A percentile compares a stretch with the other conserved stretches of the same genome.
These are phyloP conservation scores for Thozetella sp. DNA, from an alignment of 495 filamentous ascomycete genomes.

Conservation along the genomic window DNA sequence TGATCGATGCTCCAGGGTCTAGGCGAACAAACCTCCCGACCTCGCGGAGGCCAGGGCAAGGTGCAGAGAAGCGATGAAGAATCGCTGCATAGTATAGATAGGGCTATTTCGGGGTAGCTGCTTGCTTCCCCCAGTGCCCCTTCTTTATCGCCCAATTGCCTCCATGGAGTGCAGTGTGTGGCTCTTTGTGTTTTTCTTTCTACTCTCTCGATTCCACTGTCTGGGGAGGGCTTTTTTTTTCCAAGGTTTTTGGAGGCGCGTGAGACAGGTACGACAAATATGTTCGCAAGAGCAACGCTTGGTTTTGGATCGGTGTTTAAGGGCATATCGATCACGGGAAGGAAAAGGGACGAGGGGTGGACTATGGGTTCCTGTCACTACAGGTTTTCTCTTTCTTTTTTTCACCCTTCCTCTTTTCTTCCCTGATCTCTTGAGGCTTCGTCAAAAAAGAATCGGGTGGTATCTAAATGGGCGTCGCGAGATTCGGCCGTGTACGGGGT, in stretches of 20 bases:
- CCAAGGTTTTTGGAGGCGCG: neutral
- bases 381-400: neutral
- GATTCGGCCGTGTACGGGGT: neutral
- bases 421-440: neutral
- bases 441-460: neutral
- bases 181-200: neutral
- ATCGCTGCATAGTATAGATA: neutral
- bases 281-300: constrained; percentile 1
- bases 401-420: constrained; percentile 4
- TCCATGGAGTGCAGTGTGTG: neutral
- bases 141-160: neutral
- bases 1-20: neutral
- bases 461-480: constrained; percentile 1
- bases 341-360: neutral
- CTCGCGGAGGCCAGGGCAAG: neutral
- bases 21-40: neutral
- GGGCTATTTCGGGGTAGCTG: too few relatives aligned
- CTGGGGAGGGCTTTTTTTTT: too few relatives aligned
- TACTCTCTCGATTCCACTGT: neutral
- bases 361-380: constrained; percentile 4
- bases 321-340: neutral
- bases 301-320: constrained; percentile 4
- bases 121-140: neutral
- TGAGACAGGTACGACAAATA: neutral
- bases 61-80: neutral